Conservation (phyloP, 805 yeast species). For the Pichia paraexigua region DNA sequence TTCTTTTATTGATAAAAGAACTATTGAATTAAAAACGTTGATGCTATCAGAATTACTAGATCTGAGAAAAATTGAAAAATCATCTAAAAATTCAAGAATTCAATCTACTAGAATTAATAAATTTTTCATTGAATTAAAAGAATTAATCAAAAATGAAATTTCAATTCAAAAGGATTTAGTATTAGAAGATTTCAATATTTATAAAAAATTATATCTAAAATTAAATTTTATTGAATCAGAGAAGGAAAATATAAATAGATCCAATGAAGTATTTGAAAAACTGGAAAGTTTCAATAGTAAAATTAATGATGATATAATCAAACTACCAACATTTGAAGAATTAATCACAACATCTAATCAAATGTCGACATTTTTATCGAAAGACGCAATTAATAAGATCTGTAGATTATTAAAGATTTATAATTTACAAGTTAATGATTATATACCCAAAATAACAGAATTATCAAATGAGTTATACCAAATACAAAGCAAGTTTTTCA, state of each 20-base stretch:
- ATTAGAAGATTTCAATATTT: slow-evolving; percentile 5
- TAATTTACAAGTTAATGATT: slow-evolving; percentile 14
- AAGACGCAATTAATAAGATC: slow-evolving; percentile 20
- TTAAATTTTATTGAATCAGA: slow-evolving; percentile 1
- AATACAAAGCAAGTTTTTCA: slow-evolving; percentile 32
- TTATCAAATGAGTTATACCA: slow-evolving; percentile 30
- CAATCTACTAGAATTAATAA: slow-evolving; percentile 14
- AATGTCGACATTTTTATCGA: slow-evolving; percentile 22
- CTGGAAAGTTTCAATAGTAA: slow-evolving; percentile 19
- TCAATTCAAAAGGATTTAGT: slow-evolving; percentile 25
- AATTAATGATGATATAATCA: slow-evolving; percentile 16
- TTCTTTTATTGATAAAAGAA: slow-evolving; percentile 14
- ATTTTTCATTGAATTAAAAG: slow-evolving; percentile 25
- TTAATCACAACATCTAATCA: slow-evolving; percentile 24
- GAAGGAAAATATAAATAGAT: slow-evolving; percentile 13
- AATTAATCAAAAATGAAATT: slow-evolving; percentile 31
- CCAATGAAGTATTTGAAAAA: slow-evolving; percentile 16
- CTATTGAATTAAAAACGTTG: slow-evolving; percentile 12
- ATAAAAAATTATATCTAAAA: slow-evolving; percentile 31
- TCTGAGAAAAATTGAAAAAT: slow-evolving; percentile 20
- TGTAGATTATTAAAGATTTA: slow-evolving; percentile 16
- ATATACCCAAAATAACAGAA: slow-evolving; percentile 28
- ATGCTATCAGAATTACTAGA: slow-evolving; percentile 30
- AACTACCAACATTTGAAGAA: slow-evolving; percentile 25
- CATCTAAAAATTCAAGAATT: slow-evolving; percentile 27